These are phyloP conservation scores for Fusarium multiceps DNA, from an alignment of 2,329 filamentous ascomycete species.

Conservation along the genomic window DNA sequence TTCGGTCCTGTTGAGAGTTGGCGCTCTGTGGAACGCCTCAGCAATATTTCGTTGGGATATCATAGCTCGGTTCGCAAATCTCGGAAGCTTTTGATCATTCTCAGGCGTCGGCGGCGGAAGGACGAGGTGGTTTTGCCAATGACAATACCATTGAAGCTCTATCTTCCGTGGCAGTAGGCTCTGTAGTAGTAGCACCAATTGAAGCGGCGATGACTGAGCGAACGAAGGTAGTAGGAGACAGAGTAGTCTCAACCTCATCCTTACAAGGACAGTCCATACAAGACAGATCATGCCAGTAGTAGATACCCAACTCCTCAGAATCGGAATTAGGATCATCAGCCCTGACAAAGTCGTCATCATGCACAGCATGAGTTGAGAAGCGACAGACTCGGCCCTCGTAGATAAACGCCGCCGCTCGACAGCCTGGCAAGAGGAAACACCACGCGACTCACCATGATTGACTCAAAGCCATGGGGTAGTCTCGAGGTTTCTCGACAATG, in stretches of 20 bases:
- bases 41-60: not conserved
- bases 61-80: not conserved
- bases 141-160: not conserved
- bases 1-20: not conserved
- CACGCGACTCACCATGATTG: conserved; percentile 17
- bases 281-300: conserved; percentile 13
- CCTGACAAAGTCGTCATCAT: conserved; percentile 8
- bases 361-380: conserved; percentile 6
- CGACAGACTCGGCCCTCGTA: not conserved
- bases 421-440: conserved; percentile 4
- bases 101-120: not conserved
- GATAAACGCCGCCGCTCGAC: conserved; percentile 2
- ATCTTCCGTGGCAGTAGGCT: not conserved
- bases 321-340: conserved; percentile 5
- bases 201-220: not conserved
- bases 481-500: not conserved
- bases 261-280: conserved; percentile 11
- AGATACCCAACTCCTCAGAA: conserved; percentile 1
- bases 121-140: not conserved
- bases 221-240: not conserved
- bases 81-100: not conserved
- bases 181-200: not conserved
- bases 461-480: conserved; percentile 11
- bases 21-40: not conserved
- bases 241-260: not conserved